These are phyloP conservation scores for Eutrema heterophyllum DNA, from an alignment of 345 rosid genomes.

Conservation along the genomic window DNA sequence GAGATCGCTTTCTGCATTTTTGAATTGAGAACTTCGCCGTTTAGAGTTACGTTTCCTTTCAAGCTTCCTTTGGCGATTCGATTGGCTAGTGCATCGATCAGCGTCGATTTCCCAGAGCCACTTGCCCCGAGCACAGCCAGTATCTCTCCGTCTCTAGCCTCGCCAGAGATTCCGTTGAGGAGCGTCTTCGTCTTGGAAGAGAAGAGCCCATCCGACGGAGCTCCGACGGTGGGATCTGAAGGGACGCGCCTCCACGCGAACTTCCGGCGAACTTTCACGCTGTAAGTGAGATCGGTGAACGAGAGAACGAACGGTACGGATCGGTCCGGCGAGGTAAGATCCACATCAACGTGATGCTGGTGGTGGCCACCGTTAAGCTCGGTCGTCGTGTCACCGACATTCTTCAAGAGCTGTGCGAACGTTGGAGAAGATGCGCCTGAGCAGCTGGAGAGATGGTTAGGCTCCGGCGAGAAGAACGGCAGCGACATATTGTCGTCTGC, in stretches of 20 bases:
- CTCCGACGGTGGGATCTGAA: slow-evolving; percentile 27
- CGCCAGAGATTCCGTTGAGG: slow-evolving; percentile 75
- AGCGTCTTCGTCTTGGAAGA: slow-evolving; percentile 55
- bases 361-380: slow-evolving; percentile 42
- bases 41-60: slow-evolving; percentile 60
- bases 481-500: slow-evolving; percentile 36
- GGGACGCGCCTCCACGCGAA: slow-evolving; percentile 32
- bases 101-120: slow-evolving; percentile 89
- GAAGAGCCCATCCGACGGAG: slow-evolving; percentile 39
- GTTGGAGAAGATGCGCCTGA: slow-evolving; percentile 38
- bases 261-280: slow-evolving; percentile 57
- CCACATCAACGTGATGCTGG: slow-evolving; percentile 36
- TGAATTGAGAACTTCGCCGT: slow-evolving; percentile 72
- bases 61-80: slow-evolving; percentile 72
- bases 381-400: slow-evolving; percentile 51
- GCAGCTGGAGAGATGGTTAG: slow-evolving; percentile 4
- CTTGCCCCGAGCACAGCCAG: slow-evolving; percentile 89
- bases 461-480: slow-evolving; percentile 45
- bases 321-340: slow-evolving; percentile 32
- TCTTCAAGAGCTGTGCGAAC: slow-evolving; percentile 67
- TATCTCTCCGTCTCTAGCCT: slow-evolving; percentile 86
- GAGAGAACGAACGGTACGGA: slow-evolving; percentile 69
- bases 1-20: slow-evolving; percentile 78
- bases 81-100: slow-evolving; percentile 78
- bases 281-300: slow-evolving; percentile 75